These are phyloP conservation scores for Citrus cavaleriei DNA, from an alignment of 345 rosid species.

Conservation along the genomic window DNA sequence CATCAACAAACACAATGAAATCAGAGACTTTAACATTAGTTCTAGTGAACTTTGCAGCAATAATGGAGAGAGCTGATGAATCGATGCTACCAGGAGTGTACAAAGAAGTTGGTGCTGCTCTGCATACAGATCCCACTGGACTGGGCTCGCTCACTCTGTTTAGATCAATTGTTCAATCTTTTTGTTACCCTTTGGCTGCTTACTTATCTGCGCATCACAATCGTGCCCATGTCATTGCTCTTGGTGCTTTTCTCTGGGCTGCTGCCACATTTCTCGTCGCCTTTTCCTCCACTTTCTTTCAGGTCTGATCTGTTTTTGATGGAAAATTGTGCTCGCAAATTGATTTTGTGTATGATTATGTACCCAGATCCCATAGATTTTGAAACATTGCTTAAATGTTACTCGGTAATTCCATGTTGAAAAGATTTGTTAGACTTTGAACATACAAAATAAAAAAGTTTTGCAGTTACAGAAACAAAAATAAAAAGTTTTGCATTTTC, in stretches of 20 bases:
- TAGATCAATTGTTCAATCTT: slow-evolving; percentile 59
- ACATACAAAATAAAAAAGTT: no score
- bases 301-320: slow-evolving; percentile 31
- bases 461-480: no score
- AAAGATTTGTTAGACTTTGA: no score
- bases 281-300: slow-evolving; percentile 51
- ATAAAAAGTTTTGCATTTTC: background rate
- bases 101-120: slow-evolving; percentile 60
- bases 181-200: slow-evolving; percentile 64
- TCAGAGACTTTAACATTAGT: slow-evolving; percentile 45
- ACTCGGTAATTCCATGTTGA: no score
- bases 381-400: no score
- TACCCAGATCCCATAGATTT: background rate
- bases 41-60: slow-evolving; percentile 25
- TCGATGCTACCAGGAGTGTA: slow-evolving; percentile 63
- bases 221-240: slow-evolving; percentile 65
- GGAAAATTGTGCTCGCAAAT: no score
- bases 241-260: slow-evolving; percentile 73
- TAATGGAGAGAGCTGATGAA: slow-evolving; percentile 70
- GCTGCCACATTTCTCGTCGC: slow-evolving; percentile 65
- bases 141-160: slow-evolving; percentile 55
- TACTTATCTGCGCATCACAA: slow-evolving; percentile 49
- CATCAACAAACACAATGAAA: slow-evolving; percentile 26
- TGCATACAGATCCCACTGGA: slow-evolving; percentile 58
- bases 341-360: background rate